These are phyloP conservation scores for Lasiosphaeriaceae sp. DNA, from an alignment of 495 filamentous ascomycete species.

Conservation along the genomic window DNA sequence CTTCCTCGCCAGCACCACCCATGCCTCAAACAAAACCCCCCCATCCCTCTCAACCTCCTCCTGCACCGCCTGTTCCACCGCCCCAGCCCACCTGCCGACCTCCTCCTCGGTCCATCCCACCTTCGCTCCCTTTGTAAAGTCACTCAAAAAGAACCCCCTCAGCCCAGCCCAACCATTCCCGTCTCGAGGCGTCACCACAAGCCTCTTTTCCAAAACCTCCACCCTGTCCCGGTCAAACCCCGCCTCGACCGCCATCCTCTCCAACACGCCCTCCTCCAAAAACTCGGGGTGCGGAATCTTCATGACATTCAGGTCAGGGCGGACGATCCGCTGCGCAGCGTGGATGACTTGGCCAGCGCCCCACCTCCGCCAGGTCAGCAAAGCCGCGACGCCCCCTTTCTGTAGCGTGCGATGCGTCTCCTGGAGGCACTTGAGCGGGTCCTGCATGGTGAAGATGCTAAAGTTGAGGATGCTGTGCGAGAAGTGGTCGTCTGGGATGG, in stretches of 20 bases:
- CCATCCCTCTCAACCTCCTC: background rate
- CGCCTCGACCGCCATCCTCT: constrained; percentile 20
- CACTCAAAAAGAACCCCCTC: background rate
- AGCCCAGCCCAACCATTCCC: background rate
- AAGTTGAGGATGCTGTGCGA: constrained; percentile 40
- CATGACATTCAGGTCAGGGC: constrained; percentile 27
- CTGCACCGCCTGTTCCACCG: background rate
- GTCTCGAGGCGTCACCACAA: background rate
- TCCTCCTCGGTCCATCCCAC: background rate
- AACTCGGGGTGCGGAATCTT: constrained; percentile 20
- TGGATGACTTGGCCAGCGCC: constrained; percentile 25
- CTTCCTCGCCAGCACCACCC: background rate
- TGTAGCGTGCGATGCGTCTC: constrained; percentile 35
- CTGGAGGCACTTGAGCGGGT: constrained; percentile 20
- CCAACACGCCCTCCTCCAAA: constrained; percentile 24
- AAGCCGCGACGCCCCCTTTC: constrained; percentile 23
- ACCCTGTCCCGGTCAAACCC: background rate
- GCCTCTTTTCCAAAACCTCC: background rate
- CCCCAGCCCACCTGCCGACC: background rate
- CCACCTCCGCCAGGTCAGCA: constrained; percentile 33
- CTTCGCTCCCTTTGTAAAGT: background rate
- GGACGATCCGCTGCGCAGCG: constrained; percentile 22
- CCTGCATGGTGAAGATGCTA: constrained; percentile 30
- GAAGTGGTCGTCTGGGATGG: constrained; percentile 25
- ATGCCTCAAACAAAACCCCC: background rate